Evolutionary conservation across 2,329 filamentous ascomycete species (phyloP).

Genomic region (Fusarium sp.): DNA sequence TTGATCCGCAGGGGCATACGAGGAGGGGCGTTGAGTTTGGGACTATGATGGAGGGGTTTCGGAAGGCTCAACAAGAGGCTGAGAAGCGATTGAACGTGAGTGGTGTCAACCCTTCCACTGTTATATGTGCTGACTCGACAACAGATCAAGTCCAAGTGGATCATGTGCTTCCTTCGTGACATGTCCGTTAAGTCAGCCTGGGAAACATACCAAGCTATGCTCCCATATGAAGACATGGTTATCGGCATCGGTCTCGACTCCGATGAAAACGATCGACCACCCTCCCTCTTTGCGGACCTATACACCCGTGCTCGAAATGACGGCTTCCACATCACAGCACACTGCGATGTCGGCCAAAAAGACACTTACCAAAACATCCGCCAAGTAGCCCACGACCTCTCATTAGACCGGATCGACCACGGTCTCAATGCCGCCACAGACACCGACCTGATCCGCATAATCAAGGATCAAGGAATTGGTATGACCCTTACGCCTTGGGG

Average conservation of each 20-base stretch:
- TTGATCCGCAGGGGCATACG: slow-evolving; percentile 81
- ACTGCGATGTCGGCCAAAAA: slow-evolving; percentile 64
- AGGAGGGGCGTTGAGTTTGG: slow-evolving; percentile 69
- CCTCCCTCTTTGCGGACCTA: slow-evolving; percentile 57
- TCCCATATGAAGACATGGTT: slow-evolving; percentile 54
- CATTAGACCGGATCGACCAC: slow-evolving; percentile 76
- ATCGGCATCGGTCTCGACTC: slow-evolving; percentile 60
- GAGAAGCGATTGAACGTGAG: slow-evolving; percentile 31
- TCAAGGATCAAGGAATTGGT: slow-evolving; percentile 67
- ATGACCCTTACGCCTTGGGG: slow-evolving; percentile 74
- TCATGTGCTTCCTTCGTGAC: slow-evolving; percentile 78
- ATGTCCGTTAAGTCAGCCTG: slow-evolving; percentile 78
- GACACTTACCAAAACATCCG: slow-evolving; percentile 64
- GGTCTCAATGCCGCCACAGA: slow-evolving; percentile 74
- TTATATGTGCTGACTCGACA: rapidly evolving
- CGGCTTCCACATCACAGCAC: slow-evolving; percentile 61
- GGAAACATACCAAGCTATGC: slow-evolving; percentile 61
- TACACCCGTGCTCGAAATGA: slow-evolving; percentile 53
- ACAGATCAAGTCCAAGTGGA: slow-evolving; percentile 63
- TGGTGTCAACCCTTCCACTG: rapidly evolving
- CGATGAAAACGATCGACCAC: slow-evolving; percentile 57
- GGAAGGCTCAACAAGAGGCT: slow-evolving; percentile 68
- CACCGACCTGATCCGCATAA: slow-evolving; percentile 64
- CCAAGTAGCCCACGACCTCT: slow-evolving; percentile 61
- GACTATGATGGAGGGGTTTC: slow-evolving; percentile 72